Base-by-base conservation (phyloP, 495 filamentous ascomycete genomes). In the Stereocaulon alpinum region DNA sequence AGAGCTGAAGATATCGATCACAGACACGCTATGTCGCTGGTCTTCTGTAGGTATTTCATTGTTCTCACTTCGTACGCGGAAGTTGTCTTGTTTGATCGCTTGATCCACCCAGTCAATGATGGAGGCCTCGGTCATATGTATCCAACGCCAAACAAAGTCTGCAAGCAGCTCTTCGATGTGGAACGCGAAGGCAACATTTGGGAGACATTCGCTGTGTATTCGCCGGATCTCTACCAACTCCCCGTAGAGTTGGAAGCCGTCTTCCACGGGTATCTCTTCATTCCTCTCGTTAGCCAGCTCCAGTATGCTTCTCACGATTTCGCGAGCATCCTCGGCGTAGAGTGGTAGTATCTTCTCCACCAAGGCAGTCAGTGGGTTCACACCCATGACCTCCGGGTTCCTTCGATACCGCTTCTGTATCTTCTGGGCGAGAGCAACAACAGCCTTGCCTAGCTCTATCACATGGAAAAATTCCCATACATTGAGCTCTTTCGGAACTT, bases 121-220 rank as follows among this genome's bases (percentile, higher is more conserved):
- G 67, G 84, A 91, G 18, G 74, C 73, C 56, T 96, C 90, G 24
- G 88, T 89, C 62, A 83, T 81, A 53, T 78, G 79, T 61, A 99
- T 87, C 91, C 91, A 99, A 30, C 88, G 82, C 91, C 91, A 96
- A 29, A 96, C 92, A 70, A 97, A 99, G 29, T 87, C 86, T 58
- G 87, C 88, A 9, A 99, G 77, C 17, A 93, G 72, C 44, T 81
- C 81, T 71, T 99, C 94, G 45, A 99, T 81, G 61, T 88, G 79
- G 69, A 95, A 94, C 12, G 83, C 85, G 69, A 96, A 99, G 6
- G 72, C 71, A 29, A 72, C 68, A 15, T 73, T 75, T 17, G 88
- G 88, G 37, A 95, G 78, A 37, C 82, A 82, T 50, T 84, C 80
- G 5, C 73, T 72, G 70, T 94, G 89, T 43, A 96, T 87, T 15